phyloP scores from a whole-genome alignment of 2,329 filamentous ascomycete species.

The Whalleya microplaca region DNA sequence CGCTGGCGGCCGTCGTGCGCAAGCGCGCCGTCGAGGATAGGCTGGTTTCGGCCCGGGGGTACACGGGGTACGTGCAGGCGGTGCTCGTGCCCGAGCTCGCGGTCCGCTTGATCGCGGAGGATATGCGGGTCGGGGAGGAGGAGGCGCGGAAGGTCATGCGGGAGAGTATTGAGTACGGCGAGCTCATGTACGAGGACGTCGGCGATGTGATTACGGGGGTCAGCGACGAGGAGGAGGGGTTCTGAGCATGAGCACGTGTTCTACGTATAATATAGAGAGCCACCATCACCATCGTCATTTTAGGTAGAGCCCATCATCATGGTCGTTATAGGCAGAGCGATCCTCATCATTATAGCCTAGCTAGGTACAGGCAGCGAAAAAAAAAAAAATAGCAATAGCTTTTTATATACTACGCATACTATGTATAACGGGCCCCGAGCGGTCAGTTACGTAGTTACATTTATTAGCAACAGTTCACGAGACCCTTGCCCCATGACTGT shows the following conservation, averaged over 20 bases:
- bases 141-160: slow-evolving; percentile 60
- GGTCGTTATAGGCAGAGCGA: too few relatives aligned
- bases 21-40: slow-evolving; percentile 65
- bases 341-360: too few relatives aligned
- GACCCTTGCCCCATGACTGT: not conserved
- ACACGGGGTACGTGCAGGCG: slow-evolving; percentile 70
- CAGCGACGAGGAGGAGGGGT: slow-evolving; percentile 31
- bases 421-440: too few relatives aligned
- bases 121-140: slow-evolving; percentile 50
- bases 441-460: too few relatives aligned
- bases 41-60: slow-evolving; percentile 68
- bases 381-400: too few relatives aligned
- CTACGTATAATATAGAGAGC: too few relatives aligned
- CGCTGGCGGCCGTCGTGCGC: slow-evolving; percentile 64
- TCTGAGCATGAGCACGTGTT: too few relatives aligned
- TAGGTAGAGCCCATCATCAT: not conserved
- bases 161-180: slow-evolving; percentile 69
- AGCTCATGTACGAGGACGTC: slow-evolving; percentile 68
- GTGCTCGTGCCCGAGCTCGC: slow-evolving; percentile 77
- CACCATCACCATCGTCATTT: too few relatives aligned
- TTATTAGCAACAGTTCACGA: not conserved
- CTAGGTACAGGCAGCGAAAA: too few relatives aligned
- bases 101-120: slow-evolving; percentile 58
- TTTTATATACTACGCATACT: too few relatives aligned
- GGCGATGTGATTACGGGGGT: slow-evolving; percentile 53